phyloP scores from a whole-genome alignment of 768 basidiomycete species.

The Pleurotus giganteus region DNA sequence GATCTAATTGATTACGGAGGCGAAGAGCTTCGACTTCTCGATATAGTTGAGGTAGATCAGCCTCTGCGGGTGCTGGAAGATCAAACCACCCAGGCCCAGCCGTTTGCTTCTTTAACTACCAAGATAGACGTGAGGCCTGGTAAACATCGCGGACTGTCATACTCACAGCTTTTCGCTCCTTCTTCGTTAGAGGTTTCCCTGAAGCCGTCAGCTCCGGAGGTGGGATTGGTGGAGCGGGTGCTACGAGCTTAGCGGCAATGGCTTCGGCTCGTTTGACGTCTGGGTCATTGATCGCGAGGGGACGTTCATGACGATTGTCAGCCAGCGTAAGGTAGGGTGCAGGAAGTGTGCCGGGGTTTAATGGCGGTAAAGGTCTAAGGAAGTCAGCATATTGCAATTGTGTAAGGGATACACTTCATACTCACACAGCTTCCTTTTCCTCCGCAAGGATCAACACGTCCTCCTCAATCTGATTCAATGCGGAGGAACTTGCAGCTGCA shows the following conservation, averaged over 20 bases:
- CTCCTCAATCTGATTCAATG: conserved; percentile 35
- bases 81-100: conserved; percentile 87
- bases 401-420: conserved; percentile 7
- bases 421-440: conserved; percentile 33
- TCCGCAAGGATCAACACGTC: conserved; percentile 52
- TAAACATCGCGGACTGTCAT: neutral
- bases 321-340: conserved; percentile 61
- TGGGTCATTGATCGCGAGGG: conserved; percentile 55
- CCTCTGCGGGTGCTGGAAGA: conserved; percentile 77
- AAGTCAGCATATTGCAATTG: neutral
- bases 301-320: conserved; percentile 37
- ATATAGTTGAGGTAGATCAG: conserved; percentile 74
- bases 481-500: conserved; percentile 25
- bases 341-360: conserved; percentile 68
- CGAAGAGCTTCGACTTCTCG: conserved; percentile 88
- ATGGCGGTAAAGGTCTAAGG: conserved; percentile 54
- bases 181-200: conserved; percentile 71
- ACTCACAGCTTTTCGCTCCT: conserved; percentile 66
- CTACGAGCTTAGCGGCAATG: conserved; percentile 44
- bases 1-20: conserved; percentile 84
- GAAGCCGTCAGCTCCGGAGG: conserved; percentile 58
- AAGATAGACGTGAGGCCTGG: neutral
- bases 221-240: conserved; percentile 61
- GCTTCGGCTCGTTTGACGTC: conserved; percentile 53
- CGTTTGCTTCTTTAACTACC: conserved; percentile 66